These are phyloP conservation scores for Chenopodium quinoa DNA, from an alignment of 148 eudicot genomes.

Conservation along the genomic window DNA sequence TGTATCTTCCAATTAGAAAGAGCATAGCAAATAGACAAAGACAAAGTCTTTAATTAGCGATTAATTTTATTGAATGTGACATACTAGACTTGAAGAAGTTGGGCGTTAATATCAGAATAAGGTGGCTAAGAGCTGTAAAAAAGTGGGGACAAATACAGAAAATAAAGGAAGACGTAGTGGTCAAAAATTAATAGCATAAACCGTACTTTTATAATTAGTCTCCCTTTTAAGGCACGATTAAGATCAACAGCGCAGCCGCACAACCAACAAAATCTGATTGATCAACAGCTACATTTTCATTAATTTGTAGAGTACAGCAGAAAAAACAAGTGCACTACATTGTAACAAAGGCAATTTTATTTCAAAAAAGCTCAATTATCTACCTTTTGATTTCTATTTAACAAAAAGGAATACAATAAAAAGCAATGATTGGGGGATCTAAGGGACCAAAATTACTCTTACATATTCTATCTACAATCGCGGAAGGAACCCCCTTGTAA, in stretches of 20 bases:
- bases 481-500: slow-evolving; percentile 17
- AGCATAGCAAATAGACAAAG: too few species aligned
- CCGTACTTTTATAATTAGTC: neutral
- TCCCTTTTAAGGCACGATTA: neutral
- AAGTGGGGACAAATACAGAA: neutral
- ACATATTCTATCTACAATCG: slow-evolving; percentile 26
- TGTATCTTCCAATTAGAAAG: too few species aligned
- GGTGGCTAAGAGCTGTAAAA: neutral
- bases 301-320: too few species aligned
- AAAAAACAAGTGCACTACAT: neutral
- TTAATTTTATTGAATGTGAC: neutral
- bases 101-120: neutral
- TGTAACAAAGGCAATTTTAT: neutral
- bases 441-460: slow-evolving; percentile 25
- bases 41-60: neutral
- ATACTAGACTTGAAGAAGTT: neutral
- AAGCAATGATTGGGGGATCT: slow-evolving; percentile 10
- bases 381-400: neutral
- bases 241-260: slow-evolving; percentile 1
- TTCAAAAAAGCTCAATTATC: neutral
- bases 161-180: neutral
- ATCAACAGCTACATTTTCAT: neutral
- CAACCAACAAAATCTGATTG: neutral
- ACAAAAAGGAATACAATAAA: slow-evolving; percentile 15
- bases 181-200: neutral